Percentiles rank a stretch among this genome's conserved stretches.
phyloP scores from a whole-genome alignment of 768 basidiomycete genomes.

The Megacollybia marginata region DNA sequence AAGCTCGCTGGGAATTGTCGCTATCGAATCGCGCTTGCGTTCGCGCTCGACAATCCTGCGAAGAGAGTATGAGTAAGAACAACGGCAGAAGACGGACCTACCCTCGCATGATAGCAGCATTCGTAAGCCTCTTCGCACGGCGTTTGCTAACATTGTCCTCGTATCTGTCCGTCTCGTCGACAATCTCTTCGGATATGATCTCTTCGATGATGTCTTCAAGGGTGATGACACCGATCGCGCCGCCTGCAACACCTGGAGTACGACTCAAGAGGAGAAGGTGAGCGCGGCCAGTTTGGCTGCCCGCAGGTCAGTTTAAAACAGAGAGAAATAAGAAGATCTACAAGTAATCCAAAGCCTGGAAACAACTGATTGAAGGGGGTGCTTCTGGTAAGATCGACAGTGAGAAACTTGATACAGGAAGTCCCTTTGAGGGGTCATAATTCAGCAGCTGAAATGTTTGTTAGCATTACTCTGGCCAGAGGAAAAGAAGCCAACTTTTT shows the following conservation, averaged over 20 bases:
- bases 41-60: constrained; percentile 51
- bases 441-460: constrained; percentile 54
- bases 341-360: constrained; percentile 94
- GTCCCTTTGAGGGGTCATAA: constrained; percentile 79
- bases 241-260: constrained; percentile 76
- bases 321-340: constrained; percentile 22
- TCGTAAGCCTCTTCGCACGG: constrained; percentile 62
- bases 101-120: constrained; percentile 76
- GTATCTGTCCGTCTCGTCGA: constrained; percentile 90
- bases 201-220: constrained; percentile 58
- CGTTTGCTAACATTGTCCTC: constrained; percentile 81
- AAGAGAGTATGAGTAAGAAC: neutral
- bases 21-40: constrained; percentile 22
- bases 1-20: neutral
- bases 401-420: constrained; percentile 67
- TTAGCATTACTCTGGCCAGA: neutral
- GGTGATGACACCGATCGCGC: constrained; percentile 87
- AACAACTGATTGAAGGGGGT: constrained; percentile 80
- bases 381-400: constrained; percentile 89
- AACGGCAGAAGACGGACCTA: constrained; percentile 21
- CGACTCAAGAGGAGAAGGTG: constrained; percentile 83
- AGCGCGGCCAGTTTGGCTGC: constrained; percentile 87
- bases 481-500: constrained; percentile 46
- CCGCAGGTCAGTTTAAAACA: neutral
- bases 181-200: constrained; percentile 94